Percentiles rank a stretch among this genome's conserved stretches.
Evolutionary conservation across 441 rosid species (phyloP).

Genomic region (Syzygium malaccense): DNA sequence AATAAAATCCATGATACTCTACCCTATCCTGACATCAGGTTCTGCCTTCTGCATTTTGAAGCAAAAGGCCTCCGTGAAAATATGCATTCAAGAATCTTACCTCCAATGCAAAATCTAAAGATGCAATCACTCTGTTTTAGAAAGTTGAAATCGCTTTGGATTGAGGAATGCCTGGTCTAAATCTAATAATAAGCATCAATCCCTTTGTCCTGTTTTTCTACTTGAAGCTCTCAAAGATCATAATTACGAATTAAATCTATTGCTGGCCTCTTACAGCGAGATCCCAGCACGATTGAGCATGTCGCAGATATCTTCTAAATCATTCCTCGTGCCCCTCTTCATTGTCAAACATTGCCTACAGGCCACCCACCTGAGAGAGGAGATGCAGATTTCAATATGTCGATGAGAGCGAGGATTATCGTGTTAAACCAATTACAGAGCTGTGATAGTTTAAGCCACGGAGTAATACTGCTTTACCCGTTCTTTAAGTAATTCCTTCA

Average conservation of each 20-base stretch:
- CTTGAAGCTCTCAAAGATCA: constrained; percentile 30
- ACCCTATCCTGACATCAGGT: background rate
- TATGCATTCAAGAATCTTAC: constrained; percentile 19
- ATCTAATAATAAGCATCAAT: constrained; percentile 24
- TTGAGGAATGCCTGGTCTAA: constrained; percentile 20
- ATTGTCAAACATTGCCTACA: background rate
- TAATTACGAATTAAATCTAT: constrained; percentile 20
- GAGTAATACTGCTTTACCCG: background rate
- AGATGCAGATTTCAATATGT: background rate
- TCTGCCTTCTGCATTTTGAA: background rate
- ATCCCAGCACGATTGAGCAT: constrained; percentile 22
- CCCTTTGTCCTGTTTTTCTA: constrained; percentile 12
- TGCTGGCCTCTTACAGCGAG: constrained; percentile 10
- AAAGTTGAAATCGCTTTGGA: constrained; percentile 32
- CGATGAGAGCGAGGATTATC: background rate
- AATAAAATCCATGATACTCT: background rate
- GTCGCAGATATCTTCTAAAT: constrained; percentile 32
- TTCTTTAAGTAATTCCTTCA: background rate
- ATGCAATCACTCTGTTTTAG: constrained; percentile 35
- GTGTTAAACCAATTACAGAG: background rate
- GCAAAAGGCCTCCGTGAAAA: background rate
- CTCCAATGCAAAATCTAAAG: constrained; percentile 22
- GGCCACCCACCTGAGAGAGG: background rate
- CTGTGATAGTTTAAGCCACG: background rate
- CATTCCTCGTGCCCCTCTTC: constrained; percentile 12